Percentiles rank a stretch among this genome's conserved stretches.
Evolutionary conservation across 306 rosid genomes (phyloP).

Genomic region (Trifolium pratense): DNA sequence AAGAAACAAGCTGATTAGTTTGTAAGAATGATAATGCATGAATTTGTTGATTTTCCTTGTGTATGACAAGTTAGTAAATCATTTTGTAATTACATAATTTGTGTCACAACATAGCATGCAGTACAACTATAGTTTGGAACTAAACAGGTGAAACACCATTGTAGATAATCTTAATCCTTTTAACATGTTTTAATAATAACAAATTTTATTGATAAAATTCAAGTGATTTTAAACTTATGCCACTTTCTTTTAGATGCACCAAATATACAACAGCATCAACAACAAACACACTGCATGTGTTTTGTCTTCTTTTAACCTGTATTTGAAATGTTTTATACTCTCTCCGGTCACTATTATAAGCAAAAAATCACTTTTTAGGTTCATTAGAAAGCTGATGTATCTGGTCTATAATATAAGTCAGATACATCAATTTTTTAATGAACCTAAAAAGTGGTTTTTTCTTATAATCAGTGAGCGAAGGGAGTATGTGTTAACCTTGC

Average conservation of each 20-base stretch:
- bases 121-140: too few relatives aligned
- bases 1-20: neutral
- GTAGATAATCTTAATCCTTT: neutral
- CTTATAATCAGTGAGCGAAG: too few relatives aligned
- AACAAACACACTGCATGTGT: neutral
- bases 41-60: constrained; percentile 2
- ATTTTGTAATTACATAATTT: neutral
- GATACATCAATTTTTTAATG: too few relatives aligned
- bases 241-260: neutral
- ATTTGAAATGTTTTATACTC: too few relatives aligned
- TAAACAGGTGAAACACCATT: too few relatives aligned
- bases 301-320: too few relatives aligned
- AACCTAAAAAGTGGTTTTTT: too few relatives aligned
- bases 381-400: too few relatives aligned
- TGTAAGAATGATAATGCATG: neutral
- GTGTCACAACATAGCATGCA: neutral
- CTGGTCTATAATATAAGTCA: too few relatives aligned
- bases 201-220: neutral
- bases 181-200: neutral
- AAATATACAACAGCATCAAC: neutral
- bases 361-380: too few relatives aligned
- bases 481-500: too few relatives aligned
- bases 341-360: too few relatives aligned
- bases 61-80: constrained; percentile 9
- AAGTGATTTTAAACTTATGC: neutral